phyloP scores from a whole-genome alignment of 805 yeast species.

The Hanseniaspora guilliermondii region DNA sequence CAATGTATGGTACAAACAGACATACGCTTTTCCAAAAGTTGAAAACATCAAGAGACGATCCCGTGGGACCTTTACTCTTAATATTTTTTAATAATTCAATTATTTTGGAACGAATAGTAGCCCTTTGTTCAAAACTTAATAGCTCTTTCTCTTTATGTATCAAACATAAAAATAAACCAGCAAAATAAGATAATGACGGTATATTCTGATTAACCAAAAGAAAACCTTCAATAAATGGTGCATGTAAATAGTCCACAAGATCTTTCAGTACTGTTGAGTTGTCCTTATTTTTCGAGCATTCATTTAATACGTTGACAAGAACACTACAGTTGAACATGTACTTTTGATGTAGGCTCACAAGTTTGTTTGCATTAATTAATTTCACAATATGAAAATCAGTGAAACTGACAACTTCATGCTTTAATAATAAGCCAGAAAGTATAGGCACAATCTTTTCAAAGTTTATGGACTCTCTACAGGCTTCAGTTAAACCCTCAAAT shows the following conservation, averaged over 20 bases:
- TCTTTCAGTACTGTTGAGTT: not conserved
- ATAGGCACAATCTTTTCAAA: not conserved
- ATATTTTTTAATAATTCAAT: not conserved
- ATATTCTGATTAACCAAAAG: not conserved
- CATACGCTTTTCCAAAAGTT: conserved; percentile 8
- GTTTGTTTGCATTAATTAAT: not conserved
- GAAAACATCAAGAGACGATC: not conserved
- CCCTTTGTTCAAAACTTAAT: not conserved
- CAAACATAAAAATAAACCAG: not conserved
- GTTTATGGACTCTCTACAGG: not conserved
- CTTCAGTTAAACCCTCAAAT: not conserved
- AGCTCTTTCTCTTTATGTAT: not conserved
- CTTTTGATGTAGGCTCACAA: not conserved
- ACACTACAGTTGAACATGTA: not conserved
- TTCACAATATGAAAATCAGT: not conserved
- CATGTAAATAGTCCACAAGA: not conserved
- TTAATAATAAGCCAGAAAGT: not conserved
- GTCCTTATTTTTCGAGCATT: not conserved
- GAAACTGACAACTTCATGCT: not conserved
- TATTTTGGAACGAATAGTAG: not conserved
- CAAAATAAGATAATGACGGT: not conserved
- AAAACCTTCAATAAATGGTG: not conserved
- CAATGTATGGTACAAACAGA: not conserved
- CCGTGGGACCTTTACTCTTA: not conserved
- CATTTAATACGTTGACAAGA: not conserved